Percentiles rank a stretch among this genome's conserved stretches.
phyloP scores from a whole-genome alignment of 2,329 filamentous ascomycete genomes.

The Diaporthe amygdali region DNA sequence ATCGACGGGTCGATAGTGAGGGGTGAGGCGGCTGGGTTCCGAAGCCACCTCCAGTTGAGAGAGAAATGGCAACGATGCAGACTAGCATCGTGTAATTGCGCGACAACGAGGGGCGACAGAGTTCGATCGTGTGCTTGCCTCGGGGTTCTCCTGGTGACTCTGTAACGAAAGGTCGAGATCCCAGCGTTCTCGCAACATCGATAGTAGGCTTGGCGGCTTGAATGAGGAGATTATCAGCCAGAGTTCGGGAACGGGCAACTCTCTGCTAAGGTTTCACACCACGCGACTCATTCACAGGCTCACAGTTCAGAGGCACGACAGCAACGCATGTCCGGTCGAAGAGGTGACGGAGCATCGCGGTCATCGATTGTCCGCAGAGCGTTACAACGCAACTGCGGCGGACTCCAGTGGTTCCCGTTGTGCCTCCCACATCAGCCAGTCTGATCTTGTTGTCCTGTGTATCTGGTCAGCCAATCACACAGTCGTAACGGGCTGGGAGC shows the following conservation, averaged over 20 bases:
- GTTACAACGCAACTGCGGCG: slow-evolving; percentile 65
- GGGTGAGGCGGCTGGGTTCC: not conserved
- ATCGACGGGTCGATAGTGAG: not conserved
- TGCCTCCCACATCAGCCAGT: slow-evolving; percentile 96
- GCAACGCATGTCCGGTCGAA: not conserved
- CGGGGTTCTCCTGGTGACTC: not conserved
- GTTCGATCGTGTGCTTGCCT: not conserved
- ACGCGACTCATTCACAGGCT: not conserved
- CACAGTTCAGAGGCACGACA: not conserved
- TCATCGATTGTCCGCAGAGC: not conserved
- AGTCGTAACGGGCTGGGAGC: not conserved
- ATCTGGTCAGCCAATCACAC: not conserved
- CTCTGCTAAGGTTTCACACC: not conserved
- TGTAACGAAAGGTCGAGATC: not conserved
- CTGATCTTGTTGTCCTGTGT: slow-evolving; percentile 85
- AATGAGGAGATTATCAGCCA: not conserved
- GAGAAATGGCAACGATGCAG: not conserved
- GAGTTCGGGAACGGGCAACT: not conserved
- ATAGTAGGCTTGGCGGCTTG: not conserved
- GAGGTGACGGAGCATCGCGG: not conserved
- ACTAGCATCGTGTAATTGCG: not conserved
- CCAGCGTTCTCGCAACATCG: not conserved
- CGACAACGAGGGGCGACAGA: not conserved
- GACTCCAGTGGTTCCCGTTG: slow-evolving; percentile 72
- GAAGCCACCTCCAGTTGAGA: not conserved